These are phyloP conservation scores for Fusarium sp. DNA, from an alignment of 2,329 filamentous ascomycete species.

Conservation along the genomic window DNA sequence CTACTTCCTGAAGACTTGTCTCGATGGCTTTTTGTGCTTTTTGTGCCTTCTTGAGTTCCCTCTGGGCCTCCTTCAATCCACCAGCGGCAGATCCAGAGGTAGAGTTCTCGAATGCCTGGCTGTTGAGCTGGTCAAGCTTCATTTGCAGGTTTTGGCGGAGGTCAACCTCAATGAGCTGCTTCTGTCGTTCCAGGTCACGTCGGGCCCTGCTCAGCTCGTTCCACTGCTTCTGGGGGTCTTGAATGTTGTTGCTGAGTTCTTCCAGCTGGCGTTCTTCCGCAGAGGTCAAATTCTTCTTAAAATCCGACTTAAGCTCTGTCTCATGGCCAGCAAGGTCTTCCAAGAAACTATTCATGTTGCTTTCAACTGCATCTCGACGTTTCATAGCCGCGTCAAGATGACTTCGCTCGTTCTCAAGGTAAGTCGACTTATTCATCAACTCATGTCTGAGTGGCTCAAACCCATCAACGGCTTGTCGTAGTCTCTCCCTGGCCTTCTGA, in stretches of 20 bases:
- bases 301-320: slow-evolving; percentile 84
- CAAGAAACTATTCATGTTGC: slow-evolving; percentile 79
- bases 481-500: slow-evolving; percentile 83
- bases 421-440: slow-evolving; percentile 77
- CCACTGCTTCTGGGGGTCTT: slow-evolving; percentile 81
- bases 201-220: slow-evolving; percentile 79
- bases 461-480: slow-evolving; percentile 81
- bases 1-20: slow-evolving; percentile 77
- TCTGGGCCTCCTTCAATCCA: slow-evolving; percentile 80
- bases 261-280: slow-evolving; percentile 88
- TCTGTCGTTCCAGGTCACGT: slow-evolving; percentile 81
- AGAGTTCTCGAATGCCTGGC: slow-evolving; percentile 76
- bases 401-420: slow-evolving; percentile 78
- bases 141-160: slow-evolving; percentile 89
- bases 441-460: slow-evolving; percentile 85
- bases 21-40: slow-evolving; percentile 76
- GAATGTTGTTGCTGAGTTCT: slow-evolving; percentile 73
- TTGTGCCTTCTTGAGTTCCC: slow-evolving; percentile 83
- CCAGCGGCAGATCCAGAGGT: slow-evolving; percentile 70
- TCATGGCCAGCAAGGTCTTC: slow-evolving; percentile 83
- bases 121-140: slow-evolving; percentile 86
- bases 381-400: slow-evolving; percentile 77
- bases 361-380: slow-evolving; percentile 76
- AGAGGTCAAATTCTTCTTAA: slow-evolving; percentile 87
- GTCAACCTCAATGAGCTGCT: slow-evolving; percentile 86